These are phyloP conservation scores for Rhynchospora pubera DNA, from an alignment of 176 grass and related monocot species.

Conservation along the genomic window DNA sequence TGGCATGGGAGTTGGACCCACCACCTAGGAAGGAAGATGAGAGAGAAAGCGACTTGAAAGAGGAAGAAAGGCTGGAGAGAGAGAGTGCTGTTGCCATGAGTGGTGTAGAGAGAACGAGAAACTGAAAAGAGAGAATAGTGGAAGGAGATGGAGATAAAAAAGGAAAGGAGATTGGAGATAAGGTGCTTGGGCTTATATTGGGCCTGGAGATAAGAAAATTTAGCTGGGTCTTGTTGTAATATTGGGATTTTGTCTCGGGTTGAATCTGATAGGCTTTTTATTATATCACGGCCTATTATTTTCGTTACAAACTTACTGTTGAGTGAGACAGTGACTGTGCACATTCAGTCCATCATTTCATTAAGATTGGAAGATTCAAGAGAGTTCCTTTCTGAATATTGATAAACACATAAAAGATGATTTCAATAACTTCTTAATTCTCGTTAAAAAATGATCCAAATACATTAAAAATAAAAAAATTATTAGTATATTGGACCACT, in stretches of 20 bases:
- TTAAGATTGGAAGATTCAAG: too few relatives aligned
- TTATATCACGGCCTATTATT: neutral
- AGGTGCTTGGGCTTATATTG: slow-evolving; percentile 11
- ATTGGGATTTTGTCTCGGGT: too few relatives aligned
- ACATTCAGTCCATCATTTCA: too few relatives aligned
- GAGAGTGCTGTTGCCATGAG: slow-evolving; percentile 51
- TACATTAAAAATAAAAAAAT: too few relatives aligned
- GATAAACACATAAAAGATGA: too few relatives aligned
- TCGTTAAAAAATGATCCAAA: too few relatives aligned
- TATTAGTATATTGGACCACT: too few relatives aligned
- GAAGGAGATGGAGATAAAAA: slow-evolving; percentile 16
- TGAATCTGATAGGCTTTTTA: too few relatives aligned
- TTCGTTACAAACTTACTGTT: too few relatives aligned
- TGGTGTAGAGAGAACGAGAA: neutral
- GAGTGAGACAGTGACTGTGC: too few relatives aligned
- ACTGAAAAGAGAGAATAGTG: neutral
- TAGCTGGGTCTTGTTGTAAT: neutral
- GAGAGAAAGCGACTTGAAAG: slow-evolving; percentile 66
- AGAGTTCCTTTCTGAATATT: too few relatives aligned
- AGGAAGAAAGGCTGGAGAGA: slow-evolving; percentile 41
- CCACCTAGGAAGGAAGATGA: slow-evolving; percentile 30
- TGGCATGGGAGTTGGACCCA: neutral
- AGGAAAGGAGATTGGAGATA: neutral
- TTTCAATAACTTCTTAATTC: too few relatives aligned
- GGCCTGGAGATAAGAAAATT: neutral